Base-by-base conservation (phyloP, 1,284 basidiomycete species). In the Pascua sp. region DNA sequence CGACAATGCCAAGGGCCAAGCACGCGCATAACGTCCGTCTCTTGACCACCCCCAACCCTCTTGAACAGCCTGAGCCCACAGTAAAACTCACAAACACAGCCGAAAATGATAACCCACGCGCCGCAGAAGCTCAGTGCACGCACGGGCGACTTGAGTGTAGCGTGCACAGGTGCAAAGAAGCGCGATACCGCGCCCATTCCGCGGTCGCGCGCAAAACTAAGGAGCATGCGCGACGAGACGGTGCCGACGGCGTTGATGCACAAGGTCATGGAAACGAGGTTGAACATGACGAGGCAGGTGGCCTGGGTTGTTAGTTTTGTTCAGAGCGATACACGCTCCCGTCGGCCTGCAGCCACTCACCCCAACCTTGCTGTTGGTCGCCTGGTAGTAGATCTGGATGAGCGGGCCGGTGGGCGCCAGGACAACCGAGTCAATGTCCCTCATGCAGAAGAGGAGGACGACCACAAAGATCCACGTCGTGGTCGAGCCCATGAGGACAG, bases 131-230 rank as follows among this genome's bases (percentile, higher is more conserved):
- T 64, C 49, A 75, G 61, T 42, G 67, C 63, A 44, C 49, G 51
- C 8, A 10, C 10, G 2, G 59, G 59, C 11, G 54, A 54, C 8
- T 48, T 17, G 51, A 60, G 55, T 11, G 4, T 39, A 9, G 59
- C 55, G 63, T 82, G 80, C 53, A 86, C 77, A 38, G 71, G 72
- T 2, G 81, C 73, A 67, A 87, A 84, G 54, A 77, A 70, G 2
- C 49, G 49, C 38, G 82, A 80, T 57, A 85, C 81, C 2, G 83
- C 85, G 12, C 55, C 63, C 18, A 87, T 79, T 4, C 85, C 86
- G 53, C 79, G 78, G 74, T 89, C 87, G 0, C 86, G 80, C 0
- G 86, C 85, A 61, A 88, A 87, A 42, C 83, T 82, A 78, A 84
- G 84, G 4, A 83, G 84, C 62, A 85, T 83, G 11, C 87, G 81